Evolutionary conservation across 2,329 filamentous ascomycete species (phyloP).

Genomic region (Ophiostoma novo-ulmi): DNA sequence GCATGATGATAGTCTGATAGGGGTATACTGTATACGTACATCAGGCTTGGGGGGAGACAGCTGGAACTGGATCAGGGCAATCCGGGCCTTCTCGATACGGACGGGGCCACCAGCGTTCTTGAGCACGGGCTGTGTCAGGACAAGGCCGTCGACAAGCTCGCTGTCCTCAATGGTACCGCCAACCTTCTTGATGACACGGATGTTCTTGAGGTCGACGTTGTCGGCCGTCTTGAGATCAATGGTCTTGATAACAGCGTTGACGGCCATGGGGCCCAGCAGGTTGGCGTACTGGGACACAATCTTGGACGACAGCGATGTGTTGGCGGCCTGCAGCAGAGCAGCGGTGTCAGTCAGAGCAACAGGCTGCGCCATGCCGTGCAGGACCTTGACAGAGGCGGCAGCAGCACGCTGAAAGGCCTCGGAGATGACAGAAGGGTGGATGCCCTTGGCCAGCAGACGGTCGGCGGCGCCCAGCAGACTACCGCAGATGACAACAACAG

Average conservation of each 20-base stretch:
- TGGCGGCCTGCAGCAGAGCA: slow-evolving; percentile 90
- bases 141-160: slow-evolving; percentile 91
- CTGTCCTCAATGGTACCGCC: slow-evolving; percentile 98
- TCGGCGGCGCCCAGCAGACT: slow-evolving; percentile 92
- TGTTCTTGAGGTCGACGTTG: slow-evolving; percentile 94
- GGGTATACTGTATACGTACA: slow-evolving; percentile 42
- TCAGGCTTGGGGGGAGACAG: slow-evolving; percentile 97
- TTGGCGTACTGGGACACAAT: slow-evolving; percentile 97
- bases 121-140: slow-evolving; percentile 85
- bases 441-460: slow-evolving; percentile 81
- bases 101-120: slow-evolving; percentile 89
- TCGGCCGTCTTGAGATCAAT: slow-evolving; percentile 94
- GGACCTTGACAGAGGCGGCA: slow-evolving; percentile 77
- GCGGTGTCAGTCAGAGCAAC: slow-evolving; percentile 83
- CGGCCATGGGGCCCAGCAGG: slow-evolving; percentile 92
- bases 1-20: slow-evolving; percentile 15
- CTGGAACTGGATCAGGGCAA: slow-evolving; percentile 97
- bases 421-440: slow-evolving; percentile 96
- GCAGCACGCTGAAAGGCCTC: slow-evolving; percentile 96
- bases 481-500: slow-evolving; percentile 95
- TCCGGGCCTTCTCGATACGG: slow-evolving; percentile 94
- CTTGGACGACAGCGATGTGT: slow-evolving; percentile 95
- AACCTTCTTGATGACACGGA: slow-evolving; percentile 94
- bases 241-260: slow-evolving; percentile 90
- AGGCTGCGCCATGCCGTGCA: slow-evolving; percentile 93